phyloP scores from a whole-genome alignment of 495 filamentous ascomycete species.

The Darksidea phi region DNA sequence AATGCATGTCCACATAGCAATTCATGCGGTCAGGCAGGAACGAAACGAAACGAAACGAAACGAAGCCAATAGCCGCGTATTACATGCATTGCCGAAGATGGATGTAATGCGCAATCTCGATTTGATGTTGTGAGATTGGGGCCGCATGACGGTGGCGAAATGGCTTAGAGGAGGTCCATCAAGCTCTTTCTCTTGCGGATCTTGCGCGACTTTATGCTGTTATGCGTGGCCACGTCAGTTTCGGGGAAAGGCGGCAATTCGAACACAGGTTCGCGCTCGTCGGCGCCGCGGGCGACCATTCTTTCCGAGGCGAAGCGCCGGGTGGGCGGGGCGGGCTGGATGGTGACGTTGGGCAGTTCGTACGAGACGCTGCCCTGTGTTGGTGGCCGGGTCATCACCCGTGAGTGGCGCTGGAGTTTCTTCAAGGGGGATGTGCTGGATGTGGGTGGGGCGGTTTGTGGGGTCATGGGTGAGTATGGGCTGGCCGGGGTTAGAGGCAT shows the following conservation, averaged over 20 bases:
- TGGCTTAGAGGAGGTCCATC: constrained; percentile 25
- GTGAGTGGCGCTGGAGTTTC: constrained; percentile 14
- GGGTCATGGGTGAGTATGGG: constrained; percentile 26
- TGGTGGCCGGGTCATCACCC: neutral
- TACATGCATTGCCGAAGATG: neutral
- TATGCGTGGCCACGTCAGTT: neutral
- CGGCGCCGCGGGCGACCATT: constrained; percentile 31
- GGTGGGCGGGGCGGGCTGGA: neutral
- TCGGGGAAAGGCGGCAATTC: constrained; percentile 31
- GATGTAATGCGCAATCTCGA: neutral
- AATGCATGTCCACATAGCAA: too few relatives aligned
- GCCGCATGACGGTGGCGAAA: neutral
- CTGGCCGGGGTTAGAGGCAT: constrained; percentile 18
- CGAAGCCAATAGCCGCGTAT: neutral
- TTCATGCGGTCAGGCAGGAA: neutral
- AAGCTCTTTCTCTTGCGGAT: constrained; percentile 31
- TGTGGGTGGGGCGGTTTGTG: constrained; percentile 16
- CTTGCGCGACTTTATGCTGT: constrained; percentile 17
- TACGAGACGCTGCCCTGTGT: neutral
- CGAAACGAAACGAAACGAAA: constrained; percentile 4
- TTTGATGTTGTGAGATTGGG: neutral
- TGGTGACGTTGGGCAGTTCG: constrained; percentile 9
- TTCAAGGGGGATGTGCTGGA: constrained; percentile 3
- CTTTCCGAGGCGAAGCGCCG: neutral
- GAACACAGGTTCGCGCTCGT: constrained; percentile 31